Conservation (phyloP, 345 rosid genomes). For the Lumnitzera racemosa region DNA sequence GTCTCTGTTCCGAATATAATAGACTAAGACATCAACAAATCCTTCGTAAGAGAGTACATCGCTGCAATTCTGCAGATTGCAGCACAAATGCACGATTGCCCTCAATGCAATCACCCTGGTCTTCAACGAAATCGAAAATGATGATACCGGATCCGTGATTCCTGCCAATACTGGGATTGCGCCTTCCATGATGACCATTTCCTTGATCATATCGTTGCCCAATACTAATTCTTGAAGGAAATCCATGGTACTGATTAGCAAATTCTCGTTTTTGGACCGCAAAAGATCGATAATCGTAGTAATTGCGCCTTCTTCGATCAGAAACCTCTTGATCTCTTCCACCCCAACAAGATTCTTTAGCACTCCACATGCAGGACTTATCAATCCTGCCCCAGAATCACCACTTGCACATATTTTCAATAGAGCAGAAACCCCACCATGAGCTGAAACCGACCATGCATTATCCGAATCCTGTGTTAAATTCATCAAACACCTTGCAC, state of each 20-base stretch:
- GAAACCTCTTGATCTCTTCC: constrained; percentile 79
- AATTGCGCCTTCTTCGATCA: constrained; percentile 71
- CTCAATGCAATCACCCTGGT: constrained; percentile 58
- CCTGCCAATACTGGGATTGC: constrained; percentile 51
- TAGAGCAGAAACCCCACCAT: constrained; percentile 89
- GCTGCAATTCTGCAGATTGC: constrained; percentile 35
- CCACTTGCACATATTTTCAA: constrained; percentile 49
- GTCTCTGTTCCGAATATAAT: constrained; percentile 56
- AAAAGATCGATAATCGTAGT: constrained; percentile 51
- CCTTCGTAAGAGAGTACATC: constrained; percentile 36
- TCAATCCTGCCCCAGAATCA: constrained; percentile 34
- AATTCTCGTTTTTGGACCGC: constrained; percentile 56
- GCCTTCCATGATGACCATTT: constrained; percentile 50
- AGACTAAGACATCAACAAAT: constrained; percentile 47
- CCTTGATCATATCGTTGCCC: constrained; percentile 55
- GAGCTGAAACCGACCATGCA: constrained; percentile 93
- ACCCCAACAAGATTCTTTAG: constrained; percentile 75
- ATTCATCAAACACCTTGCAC: constrained; percentile 54
- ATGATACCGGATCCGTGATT: constrained; percentile 38
- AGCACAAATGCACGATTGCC: constrained; percentile 70
- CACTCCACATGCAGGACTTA: constrained; percentile 58
- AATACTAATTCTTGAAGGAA: constrained; percentile 52
- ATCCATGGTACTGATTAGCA: constrained; percentile 65
- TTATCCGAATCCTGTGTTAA: constrained; percentile 78
- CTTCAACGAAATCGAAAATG: constrained; percentile 35